Percentiles rank a stretch among this genome's conserved stretches.
Conservation (phyloP, 2,329 filamentous ascomycete genomes). For the Niveomyces coronatus region DNA sequence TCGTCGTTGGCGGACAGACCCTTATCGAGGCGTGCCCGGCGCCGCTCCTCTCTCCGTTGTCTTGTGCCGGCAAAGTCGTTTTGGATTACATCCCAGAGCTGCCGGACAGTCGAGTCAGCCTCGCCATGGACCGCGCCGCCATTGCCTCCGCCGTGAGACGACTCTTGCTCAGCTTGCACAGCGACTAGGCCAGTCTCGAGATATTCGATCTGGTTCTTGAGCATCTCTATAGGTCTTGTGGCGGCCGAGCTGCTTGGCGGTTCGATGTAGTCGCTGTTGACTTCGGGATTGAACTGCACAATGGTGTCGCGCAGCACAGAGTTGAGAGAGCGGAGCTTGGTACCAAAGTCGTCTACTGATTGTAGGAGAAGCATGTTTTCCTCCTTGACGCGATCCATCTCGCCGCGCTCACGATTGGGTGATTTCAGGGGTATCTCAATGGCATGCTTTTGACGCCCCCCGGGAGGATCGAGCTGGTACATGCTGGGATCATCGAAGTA, state of each 20-base stretch:
- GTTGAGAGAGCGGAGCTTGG: slow-evolving; percentile 58
- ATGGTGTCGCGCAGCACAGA: slow-evolving; percentile 56
- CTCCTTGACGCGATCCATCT: slow-evolving; percentile 8
- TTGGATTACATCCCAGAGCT: slow-evolving; percentile 48
- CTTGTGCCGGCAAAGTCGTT: slow-evolving; percentile 42
- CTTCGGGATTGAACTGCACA: slow-evolving; percentile 48
- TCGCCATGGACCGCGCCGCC: slow-evolving; percentile 33
- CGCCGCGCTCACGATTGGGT: slow-evolving; percentile 35
- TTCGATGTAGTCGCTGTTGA: slow-evolving; percentile 34
- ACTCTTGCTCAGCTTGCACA: slow-evolving; percentile 48
- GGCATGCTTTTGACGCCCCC: slow-evolving; percentile 28
- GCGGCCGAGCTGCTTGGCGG: slow-evolving; percentile 26
- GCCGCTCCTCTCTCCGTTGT: slow-evolving; percentile 42
- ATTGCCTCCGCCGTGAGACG: slow-evolving; percentile 18
- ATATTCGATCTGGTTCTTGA: slow-evolving; percentile 56
- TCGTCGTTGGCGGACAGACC: slow-evolving; percentile 50
- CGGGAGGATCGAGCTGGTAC: slow-evolving; percentile 50
- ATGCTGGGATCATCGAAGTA: slow-evolving; percentile 70
- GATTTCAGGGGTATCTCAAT: slow-evolving; percentile 52
- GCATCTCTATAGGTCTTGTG: slow-evolving; percentile 34
- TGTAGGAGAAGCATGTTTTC: slow-evolving; percentile 21
- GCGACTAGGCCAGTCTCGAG: slow-evolving; percentile 54
- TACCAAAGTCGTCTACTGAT: slow-evolving; percentile 51
- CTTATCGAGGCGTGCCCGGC: slow-evolving; percentile 43
- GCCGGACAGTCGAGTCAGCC: slow-evolving; percentile 43